Evolutionary conservation across 1,284 basidiomycete species (phyloP).

Genomic region (Mixia osmundae): DNA sequence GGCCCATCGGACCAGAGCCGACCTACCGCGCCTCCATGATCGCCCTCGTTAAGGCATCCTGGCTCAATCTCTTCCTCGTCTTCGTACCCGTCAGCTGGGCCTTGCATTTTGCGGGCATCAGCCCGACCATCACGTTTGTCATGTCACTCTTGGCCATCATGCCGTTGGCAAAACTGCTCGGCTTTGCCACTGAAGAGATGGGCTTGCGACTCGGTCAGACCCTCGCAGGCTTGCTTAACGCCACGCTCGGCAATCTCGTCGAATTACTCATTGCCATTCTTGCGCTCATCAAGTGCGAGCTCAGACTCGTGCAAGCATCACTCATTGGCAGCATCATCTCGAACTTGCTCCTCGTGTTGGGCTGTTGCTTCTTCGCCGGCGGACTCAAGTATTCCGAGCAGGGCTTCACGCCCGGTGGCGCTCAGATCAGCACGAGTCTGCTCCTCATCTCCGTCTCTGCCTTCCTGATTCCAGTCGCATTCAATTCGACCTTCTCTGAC

Average conservation of each 20-base stretch:
- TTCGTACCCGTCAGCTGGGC: conserved; percentile 26
- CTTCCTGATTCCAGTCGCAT: conserved; percentile 25
- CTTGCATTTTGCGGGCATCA: conserved; percentile 22
- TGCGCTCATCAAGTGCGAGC: conserved; percentile 20
- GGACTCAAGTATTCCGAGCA: conserved; percentile 33
- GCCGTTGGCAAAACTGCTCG: conserved; percentile 43
- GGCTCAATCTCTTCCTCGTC: conserved; percentile 26
- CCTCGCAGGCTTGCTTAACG: conserved; percentile 49
- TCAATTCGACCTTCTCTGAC: conserved; percentile 26
- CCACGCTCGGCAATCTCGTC: conserved; percentile 40
- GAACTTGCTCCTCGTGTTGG: conserved; percentile 30
- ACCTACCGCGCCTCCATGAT: conserved; percentile 19
- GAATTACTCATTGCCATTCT: conserved; percentile 37
- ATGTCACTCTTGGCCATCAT: conserved; percentile 22
- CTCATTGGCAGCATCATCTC: conserved; percentile 53
- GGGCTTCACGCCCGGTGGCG: conserved; percentile 35
- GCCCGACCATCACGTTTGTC: conserved; percentile 18
- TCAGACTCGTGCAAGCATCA: conserved; percentile 20
- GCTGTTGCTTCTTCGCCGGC: conserved; percentile 5
- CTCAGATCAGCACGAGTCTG: conserved; percentile 27
- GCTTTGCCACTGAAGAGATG: conserved; percentile 67
- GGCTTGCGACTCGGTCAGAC: conserved; percentile 51
- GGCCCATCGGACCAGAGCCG: conserved; percentile 22
- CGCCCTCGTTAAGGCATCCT: conserved; percentile 22
- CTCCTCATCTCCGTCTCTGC: conserved; percentile 28